phyloP scores from a whole-genome alignment of 495 filamentous ascomycete species.

The Aspergillus egyptiacus region DNA sequence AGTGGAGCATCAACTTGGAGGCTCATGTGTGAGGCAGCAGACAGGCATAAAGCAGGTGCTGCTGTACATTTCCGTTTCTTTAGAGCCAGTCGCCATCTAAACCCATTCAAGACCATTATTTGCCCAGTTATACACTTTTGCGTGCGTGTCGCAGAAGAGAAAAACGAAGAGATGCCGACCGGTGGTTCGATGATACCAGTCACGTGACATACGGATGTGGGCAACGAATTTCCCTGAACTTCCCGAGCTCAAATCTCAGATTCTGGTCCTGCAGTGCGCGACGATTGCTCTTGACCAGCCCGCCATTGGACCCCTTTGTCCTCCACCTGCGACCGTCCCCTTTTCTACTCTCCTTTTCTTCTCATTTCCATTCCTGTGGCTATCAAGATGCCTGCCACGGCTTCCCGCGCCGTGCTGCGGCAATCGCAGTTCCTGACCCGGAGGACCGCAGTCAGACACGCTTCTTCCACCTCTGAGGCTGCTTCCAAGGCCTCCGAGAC shows the following conservation, averaged over 20 bases:
- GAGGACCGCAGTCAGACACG: constrained; percentile 51
- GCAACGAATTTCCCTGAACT: constrained; percentile 36
- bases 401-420: constrained; percentile 56
- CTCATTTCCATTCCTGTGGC: constrained; percentile 25
- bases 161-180: too few species aligned
- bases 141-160: too few species aligned
- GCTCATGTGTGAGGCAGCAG: background rate
- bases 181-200: too few species aligned
- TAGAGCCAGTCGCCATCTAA: too few species aligned
- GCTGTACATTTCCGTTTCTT: too few species aligned
- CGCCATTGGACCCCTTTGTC: constrained; percentile 40
- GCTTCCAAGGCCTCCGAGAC: constrained; percentile 61
- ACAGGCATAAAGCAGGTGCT: background rate
- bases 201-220: constrained; percentile 22
- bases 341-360: constrained; percentile 25
- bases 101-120: too few species aligned
- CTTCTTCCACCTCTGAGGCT: constrained; percentile 65
- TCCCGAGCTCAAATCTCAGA: constrained; percentile 43
- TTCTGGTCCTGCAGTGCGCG: constrained; percentile 39
- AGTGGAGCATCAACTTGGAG: background rate
- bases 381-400: constrained; percentile 42
- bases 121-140: too few species aligned
- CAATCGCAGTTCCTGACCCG: constrained; percentile 54
- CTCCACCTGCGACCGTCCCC: constrained; percentile 28
- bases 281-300: constrained; percentile 29